Evolutionary conservation across 139 green algal genomes (phyloP), one percentile per base, ranked within the genome.

Genomic region (Chlorella ohadii): DNA sequence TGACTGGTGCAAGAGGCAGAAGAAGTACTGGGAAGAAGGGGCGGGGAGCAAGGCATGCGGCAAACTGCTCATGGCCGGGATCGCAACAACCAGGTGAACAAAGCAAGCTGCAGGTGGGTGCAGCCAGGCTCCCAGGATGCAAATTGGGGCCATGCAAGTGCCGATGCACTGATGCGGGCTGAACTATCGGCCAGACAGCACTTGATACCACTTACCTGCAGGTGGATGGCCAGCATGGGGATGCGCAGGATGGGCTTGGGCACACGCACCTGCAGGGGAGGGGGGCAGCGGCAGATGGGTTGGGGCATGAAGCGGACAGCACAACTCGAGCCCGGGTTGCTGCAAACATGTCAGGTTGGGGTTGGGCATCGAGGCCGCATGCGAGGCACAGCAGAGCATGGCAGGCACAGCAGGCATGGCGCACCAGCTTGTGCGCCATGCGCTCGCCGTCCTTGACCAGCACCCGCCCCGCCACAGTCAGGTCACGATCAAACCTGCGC

Each of bases 401-500:
- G 47, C 17, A 47, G 51, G 31, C 71, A 31, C 71, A 25, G 39
- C 71, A 34, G 44, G 51, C 51, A 57, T 23, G 15, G 28, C 22
- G 51, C 71, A 92, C 89, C 84, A 93, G 86, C 34, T 72, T 75
- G 64, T 93, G 88, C 36, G 59, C 38, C 36, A 91, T 83, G 38
- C 57, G 28, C 11, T 71, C 78, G 0, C 66, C 84, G 71, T 92
- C 78, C 0, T 89, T 80, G 28, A 98, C 77, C 61, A 98, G 87
- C 83, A 97, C 94, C 1, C 93, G 90, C 38, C 94, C 95, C 28
- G 97, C 97, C 25, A 99, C 89, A 5, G 90, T 91, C 55, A 99
- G 91, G 88, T 99, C 97, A 0, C 97, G 90, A 88, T 99, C 97
- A 88, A 98, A 99, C 97, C 74, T 81, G 51, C 51, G n/a, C n/a